Conservation (phyloP, 768 basidiomycete genomes). For the Serendipita vermifera region DNA sequence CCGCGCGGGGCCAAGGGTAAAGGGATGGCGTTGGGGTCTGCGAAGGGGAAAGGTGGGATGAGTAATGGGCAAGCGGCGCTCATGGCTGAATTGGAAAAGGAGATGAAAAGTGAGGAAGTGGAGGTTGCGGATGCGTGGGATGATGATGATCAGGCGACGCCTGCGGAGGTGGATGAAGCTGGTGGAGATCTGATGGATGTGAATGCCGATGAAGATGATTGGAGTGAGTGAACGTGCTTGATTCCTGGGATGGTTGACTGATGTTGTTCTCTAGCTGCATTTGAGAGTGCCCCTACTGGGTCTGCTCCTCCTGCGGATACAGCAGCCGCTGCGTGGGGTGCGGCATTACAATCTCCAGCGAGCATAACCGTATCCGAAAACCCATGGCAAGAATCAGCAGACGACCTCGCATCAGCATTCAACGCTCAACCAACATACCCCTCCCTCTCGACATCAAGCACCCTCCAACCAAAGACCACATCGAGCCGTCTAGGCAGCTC, state of each 20-base stretch:
- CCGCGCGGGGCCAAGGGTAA: conserved; percentile 29
- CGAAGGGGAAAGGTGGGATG: too few relatives aligned
- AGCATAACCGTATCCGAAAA: conserved; percentile 21
- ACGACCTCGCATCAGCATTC: conserved; percentile 13
- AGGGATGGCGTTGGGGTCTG: conserved; percentile 54
- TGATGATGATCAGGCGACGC: conserved; percentile 19
- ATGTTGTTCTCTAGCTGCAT: too few relatives aligned
- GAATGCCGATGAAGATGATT: conserved; percentile 85
- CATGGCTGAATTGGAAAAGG: conserved; percentile 47
- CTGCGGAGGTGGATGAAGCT: conserved; percentile 38
- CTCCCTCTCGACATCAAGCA: conserved; percentile 10
- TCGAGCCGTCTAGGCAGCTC: neutral
- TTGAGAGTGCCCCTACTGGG: conserved; percentile 54
- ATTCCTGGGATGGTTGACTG: too few relatives aligned
- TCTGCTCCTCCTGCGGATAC: conserved; percentile 8
- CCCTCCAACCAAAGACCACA: neutral
- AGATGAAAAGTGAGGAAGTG: conserved; percentile 33
- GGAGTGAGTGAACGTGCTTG: conserved; percentile 71
- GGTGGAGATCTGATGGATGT: conserved; percentile 85
- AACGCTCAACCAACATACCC: conserved; percentile 10
- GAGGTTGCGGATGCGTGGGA: conserved; percentile 23
- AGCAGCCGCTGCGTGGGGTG: conserved; percentile 25
- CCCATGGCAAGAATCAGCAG: conserved; percentile 9
- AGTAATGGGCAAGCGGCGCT: conserved; percentile 31
- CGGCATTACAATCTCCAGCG: too few relatives aligned